Evolutionary conservation across 352 stramenopile genomes (phyloP), one percentile per base, ranked within the genome.

Genomic region (Hyaloperonospora brassicae): DNA sequence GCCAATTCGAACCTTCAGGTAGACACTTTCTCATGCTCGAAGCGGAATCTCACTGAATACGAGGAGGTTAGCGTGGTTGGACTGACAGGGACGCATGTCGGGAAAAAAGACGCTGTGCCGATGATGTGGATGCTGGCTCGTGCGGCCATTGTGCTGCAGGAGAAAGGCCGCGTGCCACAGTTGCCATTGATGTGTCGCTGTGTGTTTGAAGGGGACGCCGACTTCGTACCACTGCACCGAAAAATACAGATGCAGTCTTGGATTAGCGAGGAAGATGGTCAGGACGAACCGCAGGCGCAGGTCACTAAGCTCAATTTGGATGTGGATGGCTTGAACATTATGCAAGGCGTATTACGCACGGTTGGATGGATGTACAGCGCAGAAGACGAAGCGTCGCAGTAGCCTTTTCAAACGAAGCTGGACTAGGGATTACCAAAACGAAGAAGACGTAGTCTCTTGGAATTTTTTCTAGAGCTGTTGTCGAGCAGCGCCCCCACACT

Each of bases 91-190:
- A 43, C 52, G n/a, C 52, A 40, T 17, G 40, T 49, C 27, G 60
- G 58, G 27, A 61, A 61, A 6, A 34, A 36, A 13, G 55, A 70
- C 24, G 30, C 57, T 11, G 73, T 70, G 8, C 78, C 78, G 4
- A 44, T 84, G 21, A 69, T 86, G 58, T 88, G 78, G 78, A 68
- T 83, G 49, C 54, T 86, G 10, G 78, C 71, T 2, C 73, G 73
- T 23, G 67, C 66, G 10, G 55, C 59, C 8, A 58, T 62, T 12
- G 60, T 66, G 24, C 52, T 88, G 17, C 64, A 88, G 41, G 64
- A 74, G 34, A 64, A 85, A 35, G 63, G 62, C 23, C 67, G 78
- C 13, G 61, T 85, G 24, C 73, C 78, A 2, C 25, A 50, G 56
- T 52, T 89, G 43, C 75, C 78, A 31, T 57, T 86, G 14, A 72